Base-by-base conservation (phyloP, 2,329 filamentous ascomycete species). In the Podosphaera aphanis region DNA sequence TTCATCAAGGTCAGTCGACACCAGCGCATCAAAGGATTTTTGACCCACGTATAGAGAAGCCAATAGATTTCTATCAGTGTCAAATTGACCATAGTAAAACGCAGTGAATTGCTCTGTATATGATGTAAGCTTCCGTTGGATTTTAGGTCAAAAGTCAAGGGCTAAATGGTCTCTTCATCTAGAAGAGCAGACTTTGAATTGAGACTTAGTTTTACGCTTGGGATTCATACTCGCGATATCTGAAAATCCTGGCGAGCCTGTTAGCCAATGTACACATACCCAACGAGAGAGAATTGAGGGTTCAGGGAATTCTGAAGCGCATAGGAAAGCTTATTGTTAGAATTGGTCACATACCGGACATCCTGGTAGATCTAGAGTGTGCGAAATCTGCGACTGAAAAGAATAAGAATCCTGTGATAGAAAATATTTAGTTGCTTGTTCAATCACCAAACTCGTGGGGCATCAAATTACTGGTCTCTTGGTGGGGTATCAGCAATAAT, bases 21-120 rank as follows among this genome's bases (percentile, higher is more conserved):
- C 18, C 21, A 11, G 8, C n/a, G 11, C 2, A 51, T 33, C 49
- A 37, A 10, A 18, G 18, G 8, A 15, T n/a, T 50, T 39, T 37
- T 23, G 31, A 57, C 81, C 60, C 74, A 93, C 88, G 69, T 94
- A 95, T 66, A 94, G 83, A 50, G 65, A 59, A 13, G 63, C 64
- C 38, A 94, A 72, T 44, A 61, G 56, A 47, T 64, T 64, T 58
- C 85, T 79, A 64, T 86, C 70, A 50, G 59, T 51, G 62, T 93
- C 85, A 65, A 94, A 93, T 49, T 77, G 78, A 58, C 79, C 69
- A 73, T 93, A 94, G 75, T 94, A 95, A 70, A 79, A 88, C 49
- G 77, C 61, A 54, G 88, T 79, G 65, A 95, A 94, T 66, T 92
- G 74, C 62, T 79, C 86, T 94, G 39, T 40, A 35, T 7, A 20